Conservation (phyloP, 441 rosid species). For the Theobroma grandiflorum region DNA sequence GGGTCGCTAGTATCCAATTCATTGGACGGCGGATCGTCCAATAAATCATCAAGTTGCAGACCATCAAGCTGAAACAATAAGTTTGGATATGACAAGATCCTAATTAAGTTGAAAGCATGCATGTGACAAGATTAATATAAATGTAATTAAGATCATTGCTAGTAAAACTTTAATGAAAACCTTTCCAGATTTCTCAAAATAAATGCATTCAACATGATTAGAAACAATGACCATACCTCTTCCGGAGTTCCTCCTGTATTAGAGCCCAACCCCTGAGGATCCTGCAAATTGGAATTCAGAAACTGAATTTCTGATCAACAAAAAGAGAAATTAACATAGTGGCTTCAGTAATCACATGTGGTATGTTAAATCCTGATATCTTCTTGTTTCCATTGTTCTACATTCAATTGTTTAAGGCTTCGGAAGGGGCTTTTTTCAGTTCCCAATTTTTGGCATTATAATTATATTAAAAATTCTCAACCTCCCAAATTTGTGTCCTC, state of each 20-base stretch:
- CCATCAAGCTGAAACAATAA: slow-evolving; percentile 11
- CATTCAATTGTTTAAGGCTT: background rate
- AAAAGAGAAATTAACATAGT: background rate
- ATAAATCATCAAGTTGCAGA: background rate
- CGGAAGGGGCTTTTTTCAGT: background rate
- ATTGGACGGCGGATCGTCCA: background rate
- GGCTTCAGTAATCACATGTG: background rate
- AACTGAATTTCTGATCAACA: background rate
- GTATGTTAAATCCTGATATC: background rate
- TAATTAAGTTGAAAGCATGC: background rate
- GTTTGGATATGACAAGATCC: background rate
- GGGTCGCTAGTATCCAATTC: background rate
- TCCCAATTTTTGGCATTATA: background rate
- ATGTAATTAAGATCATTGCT: background rate
- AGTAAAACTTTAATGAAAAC: background rate
- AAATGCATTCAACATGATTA: background rate
- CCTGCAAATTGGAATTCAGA: slow-evolving; percentile 2
- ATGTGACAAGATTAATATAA: background rate
- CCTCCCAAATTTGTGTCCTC: too few relatives aligned
- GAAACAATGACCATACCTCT: background rate
- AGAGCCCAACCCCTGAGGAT: background rate
- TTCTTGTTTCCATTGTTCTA: background rate
- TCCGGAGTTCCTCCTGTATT: background rate
- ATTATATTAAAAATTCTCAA: too few relatives aligned
- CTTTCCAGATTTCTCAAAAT: background rate